Conservation (phyloP, 257 asterid species). For the Salvia splendens region DNA sequence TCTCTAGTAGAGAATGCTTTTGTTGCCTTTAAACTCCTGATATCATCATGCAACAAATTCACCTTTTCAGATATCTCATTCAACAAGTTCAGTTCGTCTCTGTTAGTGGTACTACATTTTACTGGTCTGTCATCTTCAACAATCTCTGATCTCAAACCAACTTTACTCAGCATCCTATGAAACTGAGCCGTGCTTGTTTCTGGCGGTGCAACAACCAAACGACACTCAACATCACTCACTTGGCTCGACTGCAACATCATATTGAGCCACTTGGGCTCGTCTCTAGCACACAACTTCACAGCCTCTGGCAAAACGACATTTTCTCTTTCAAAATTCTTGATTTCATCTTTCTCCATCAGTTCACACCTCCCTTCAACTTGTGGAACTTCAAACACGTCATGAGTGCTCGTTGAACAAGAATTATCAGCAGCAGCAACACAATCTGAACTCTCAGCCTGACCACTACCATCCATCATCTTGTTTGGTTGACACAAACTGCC, state of each 20-base stretch:
- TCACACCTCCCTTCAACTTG: slow-evolving; percentile 40
- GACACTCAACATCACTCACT: slow-evolving; percentile 35
- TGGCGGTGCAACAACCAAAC: slow-evolving; percentile 37
- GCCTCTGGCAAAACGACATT: slow-evolving; percentile 32
- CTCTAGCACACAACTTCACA: slow-evolving; percentile 28
- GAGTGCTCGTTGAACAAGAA: slow-evolving; percentile 45
- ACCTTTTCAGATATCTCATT: slow-evolving; percentile 57
- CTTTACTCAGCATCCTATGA: slow-evolving; percentile 27
- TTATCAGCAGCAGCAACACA: slow-evolving; percentile 33
- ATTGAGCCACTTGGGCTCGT: slow-evolving; percentile 49
- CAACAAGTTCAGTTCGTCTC: slow-evolving; percentile 60
- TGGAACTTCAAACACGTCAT: slow-evolving; percentile 82
- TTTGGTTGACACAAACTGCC: slow-evolving; percentile 22
- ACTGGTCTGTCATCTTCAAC: slow-evolving; percentile 40
- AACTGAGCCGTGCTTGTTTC: slow-evolving; percentile 31
- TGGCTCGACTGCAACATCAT: slow-evolving; percentile 39
- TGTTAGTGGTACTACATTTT: slow-evolving; percentile 21
- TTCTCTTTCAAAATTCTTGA: slow-evolving; percentile 30
- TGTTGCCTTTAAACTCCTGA: slow-evolving; percentile 45
- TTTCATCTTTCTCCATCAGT: slow-evolving; percentile 8
- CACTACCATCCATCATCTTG: slow-evolving; percentile 20
- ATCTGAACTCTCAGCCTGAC: slow-evolving; percentile 23
- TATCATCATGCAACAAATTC: slow-evolving; percentile 47
- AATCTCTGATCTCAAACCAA: slow-evolving; percentile 47
- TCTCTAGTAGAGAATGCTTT: slow-evolving; percentile 33